Evolutionary conservation across 2,329 filamentous ascomycete species (phyloP), one percentile per base, ranked within the genome.

Genomic region (Hypoxylon sp.): DNA sequence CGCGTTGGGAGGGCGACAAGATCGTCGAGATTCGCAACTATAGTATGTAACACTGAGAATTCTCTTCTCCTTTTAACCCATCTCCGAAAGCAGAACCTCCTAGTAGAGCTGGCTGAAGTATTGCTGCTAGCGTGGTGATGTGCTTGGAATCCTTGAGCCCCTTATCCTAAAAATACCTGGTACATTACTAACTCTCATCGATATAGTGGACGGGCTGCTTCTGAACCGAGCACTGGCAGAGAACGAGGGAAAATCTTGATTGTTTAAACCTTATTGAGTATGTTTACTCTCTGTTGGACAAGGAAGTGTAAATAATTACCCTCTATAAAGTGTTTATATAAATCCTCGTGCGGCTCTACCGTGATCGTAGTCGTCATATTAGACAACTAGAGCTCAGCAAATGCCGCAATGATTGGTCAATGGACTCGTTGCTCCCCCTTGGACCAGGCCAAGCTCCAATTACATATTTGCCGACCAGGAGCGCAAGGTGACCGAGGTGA

Each of bases 371-470:
- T 51, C 44, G 51, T 60, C 61, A 27, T 42, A 48, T 44, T 48
- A 50, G 52, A 53, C 39, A 61, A 61, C 47, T 39, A 55, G 47
- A 2, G 15, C 21, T 31, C 42, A 27, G 21, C 27, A 54, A 32
- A 42, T 62, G 48, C 32, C 21, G 2, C n/a, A 19, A 13, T 51
- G 57, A 68, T 65, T 65, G 54, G 66, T 29, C 35, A 19, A 47
- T 10, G 37, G 13, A 27, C 13, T 21, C 57, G 31, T 44, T 46
- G 13, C 13, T 55, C 35, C 24, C 35, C 24, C 48, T 46, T 52
- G 7, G 32, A 32, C 27, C 37, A 37, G 52, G 61, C 65, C 65
- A 68, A 68, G 65, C 61, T 59, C 66, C 66, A 68, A 68, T 68
- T 54, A 66, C 42, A 62, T 53, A 66, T 48, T 62, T 66, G 57